These are phyloP conservation scores for Colletotrichum eleusines DNA, from an alignment of 2,329 filamentous ascomycete species.

Conservation along the genomic window DNA sequence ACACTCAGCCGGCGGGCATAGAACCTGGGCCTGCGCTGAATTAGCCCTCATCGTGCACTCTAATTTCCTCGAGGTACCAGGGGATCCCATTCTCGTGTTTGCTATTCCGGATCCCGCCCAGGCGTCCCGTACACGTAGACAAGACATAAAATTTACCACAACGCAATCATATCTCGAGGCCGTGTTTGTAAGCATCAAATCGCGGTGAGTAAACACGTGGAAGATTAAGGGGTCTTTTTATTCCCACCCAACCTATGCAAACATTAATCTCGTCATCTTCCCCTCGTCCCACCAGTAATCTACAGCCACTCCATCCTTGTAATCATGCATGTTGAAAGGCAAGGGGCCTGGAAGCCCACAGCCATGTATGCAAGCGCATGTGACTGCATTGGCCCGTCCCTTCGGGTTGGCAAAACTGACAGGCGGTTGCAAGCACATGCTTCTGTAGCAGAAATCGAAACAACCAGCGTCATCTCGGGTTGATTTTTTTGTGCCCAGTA, in stretches of 20 bases:
- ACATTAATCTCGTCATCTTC: slow-evolving; percentile 30
- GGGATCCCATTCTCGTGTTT: neutral
- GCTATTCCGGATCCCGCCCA: neutral
- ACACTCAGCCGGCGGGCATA: neutral
- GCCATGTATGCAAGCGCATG: neutral
- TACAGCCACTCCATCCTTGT: slow-evolving; percentile 13
- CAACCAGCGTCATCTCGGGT: slow-evolving; percentile 22
- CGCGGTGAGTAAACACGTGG: neutral
- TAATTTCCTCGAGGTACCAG: neutral
- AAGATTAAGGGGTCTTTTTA: slow-evolving; percentile 31
- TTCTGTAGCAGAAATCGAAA: slow-evolving; percentile 15
- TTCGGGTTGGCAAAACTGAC: neutral
- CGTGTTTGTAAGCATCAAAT: too few relatives aligned
- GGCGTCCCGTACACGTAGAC: neutral
- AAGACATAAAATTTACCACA: neutral
- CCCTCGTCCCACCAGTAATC: slow-evolving; percentile 16
- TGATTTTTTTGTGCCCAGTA: slow-evolving; percentile 31
- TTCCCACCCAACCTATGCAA: slow-evolving; percentile 27
- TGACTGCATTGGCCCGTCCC: neutral
- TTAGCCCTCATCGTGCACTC: neutral
- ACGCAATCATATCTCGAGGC: neutral
- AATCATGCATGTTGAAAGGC: neutral
- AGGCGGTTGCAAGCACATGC: neutral
- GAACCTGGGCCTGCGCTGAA: neutral
- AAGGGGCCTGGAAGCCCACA: slow-evolving; percentile 8